Conservation (phyloP, 805 yeast species). For the Ogataea thermomethanolica region DNA sequence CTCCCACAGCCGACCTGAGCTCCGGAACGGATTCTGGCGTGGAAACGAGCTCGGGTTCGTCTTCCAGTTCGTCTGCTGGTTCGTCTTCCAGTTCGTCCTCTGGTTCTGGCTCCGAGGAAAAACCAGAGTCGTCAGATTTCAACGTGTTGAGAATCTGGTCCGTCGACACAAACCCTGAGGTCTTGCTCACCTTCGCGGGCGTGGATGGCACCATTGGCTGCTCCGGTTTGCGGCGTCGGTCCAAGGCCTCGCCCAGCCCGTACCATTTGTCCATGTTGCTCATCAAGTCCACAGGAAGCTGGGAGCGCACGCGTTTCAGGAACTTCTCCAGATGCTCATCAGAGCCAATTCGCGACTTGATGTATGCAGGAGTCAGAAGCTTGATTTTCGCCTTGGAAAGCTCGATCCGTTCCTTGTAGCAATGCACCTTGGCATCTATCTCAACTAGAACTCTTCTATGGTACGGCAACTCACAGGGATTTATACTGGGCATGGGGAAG, state of each 20-base stretch:
- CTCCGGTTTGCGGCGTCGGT: background rate
- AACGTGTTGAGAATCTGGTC: too few species aligned
- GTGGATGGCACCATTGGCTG: background rate
- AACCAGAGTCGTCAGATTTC: too few species aligned
- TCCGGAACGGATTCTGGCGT: too few species aligned
- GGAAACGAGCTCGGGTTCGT: too few species aligned
- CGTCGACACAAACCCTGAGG: too few species aligned
- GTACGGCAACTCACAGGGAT: slow-evolving; percentile 19
- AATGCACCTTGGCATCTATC: slow-evolving; percentile 15
- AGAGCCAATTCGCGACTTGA: slow-evolving; percentile 9
- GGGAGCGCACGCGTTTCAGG: slow-evolving; percentile 14
- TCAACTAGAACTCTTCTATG: slow-evolving; percentile 19
- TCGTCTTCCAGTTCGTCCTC: too few species aligned
- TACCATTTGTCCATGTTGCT: slow-evolving; percentile 11
- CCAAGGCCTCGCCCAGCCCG: slow-evolving; percentile 1
- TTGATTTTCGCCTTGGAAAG: slow-evolving; percentile 14
- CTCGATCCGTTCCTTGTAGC: slow-evolving; percentile 20
- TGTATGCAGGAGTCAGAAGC: slow-evolving; percentile 8
- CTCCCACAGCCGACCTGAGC: too few species aligned
- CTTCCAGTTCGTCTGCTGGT: too few species aligned
- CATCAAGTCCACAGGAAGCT: slow-evolving; percentile 16
- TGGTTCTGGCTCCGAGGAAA: too few species aligned
- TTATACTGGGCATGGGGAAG: slow-evolving; percentile 9
- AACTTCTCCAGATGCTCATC: slow-evolving; percentile 17
- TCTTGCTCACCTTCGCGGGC: too few species aligned